phyloP scores from a whole-genome alignment of 495 filamentous ascomycete genomes.

The Staphylotrichum longicolle region DNA sequence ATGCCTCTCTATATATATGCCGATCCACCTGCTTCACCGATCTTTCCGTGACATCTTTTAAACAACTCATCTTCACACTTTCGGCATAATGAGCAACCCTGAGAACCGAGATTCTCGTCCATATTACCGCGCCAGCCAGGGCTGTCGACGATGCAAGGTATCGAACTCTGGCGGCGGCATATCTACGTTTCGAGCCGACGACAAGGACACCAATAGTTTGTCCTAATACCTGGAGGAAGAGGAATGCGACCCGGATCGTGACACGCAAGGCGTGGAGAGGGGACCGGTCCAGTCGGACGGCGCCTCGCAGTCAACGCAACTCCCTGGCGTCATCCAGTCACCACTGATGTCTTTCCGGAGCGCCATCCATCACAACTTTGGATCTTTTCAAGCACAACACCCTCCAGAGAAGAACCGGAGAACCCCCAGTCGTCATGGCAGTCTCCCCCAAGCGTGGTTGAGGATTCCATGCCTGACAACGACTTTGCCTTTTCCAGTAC shows the following conservation, averaged over 20 bases:
- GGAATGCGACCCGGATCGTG: no score
- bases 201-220: constrained; percentile 12
- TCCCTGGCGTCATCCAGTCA: constrained; percentile 25
- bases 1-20: neutral
- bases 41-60: neutral
- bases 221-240: neutral
- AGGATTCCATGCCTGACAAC: constrained; percentile 42
- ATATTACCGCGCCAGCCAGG: constrained; percentile 63
- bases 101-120: constrained; percentile 64
- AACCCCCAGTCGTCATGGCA: constrained; percentile 34
- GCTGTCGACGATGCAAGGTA: constrained; percentile 62
- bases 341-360: constrained; percentile 46
- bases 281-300: neutral
- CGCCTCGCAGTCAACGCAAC: neutral
- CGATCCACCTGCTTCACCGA: no score
- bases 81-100: constrained; percentile 18
- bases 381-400: constrained; percentile 37
- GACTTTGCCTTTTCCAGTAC: constrained; percentile 28
- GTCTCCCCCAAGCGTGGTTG: constrained; percentile 40
- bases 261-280: neutral
- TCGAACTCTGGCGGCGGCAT: constrained; percentile 58
- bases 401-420: neutral
- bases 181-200: constrained; percentile 55
- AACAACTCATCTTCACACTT: neutral
- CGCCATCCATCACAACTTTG: constrained; percentile 44